These are phyloP conservation scores for Sugiyamaella neomexicana DNA, from an alignment of 1,139 yeast genomes.

Conservation along the genomic window DNA sequence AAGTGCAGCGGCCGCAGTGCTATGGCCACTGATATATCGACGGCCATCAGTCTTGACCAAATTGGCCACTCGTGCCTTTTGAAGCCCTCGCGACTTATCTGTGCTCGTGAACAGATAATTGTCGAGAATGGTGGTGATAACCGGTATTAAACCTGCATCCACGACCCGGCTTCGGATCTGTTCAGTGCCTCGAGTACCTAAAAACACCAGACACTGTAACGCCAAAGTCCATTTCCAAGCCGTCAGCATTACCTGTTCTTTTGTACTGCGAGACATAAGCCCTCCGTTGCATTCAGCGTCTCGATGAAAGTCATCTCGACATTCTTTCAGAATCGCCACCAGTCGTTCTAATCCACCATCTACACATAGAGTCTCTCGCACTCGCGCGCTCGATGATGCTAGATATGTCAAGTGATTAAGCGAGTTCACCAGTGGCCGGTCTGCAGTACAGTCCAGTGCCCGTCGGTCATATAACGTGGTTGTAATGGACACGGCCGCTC, in stretches of 20 bases:
- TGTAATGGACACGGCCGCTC: constrained; percentile 89
- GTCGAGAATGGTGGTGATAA: constrained; percentile 87
- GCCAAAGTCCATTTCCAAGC: constrained; percentile 98
- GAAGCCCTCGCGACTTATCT: constrained; percentile 8
- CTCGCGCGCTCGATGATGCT: constrained; percentile 83
- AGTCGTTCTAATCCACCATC: constrained; percentile 94
- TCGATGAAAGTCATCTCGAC: constrained; percentile 44
- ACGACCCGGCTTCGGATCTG: constrained; percentile 80
- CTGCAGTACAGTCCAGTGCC: constrained; percentile 88
- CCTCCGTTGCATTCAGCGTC: constrained; percentile 12
- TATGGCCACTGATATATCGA: constrained; percentile 8
- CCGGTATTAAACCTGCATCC: constrained; percentile 86
- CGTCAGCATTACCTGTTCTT: constrained; percentile 49
- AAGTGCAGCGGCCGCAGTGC: constrained; percentile 14
- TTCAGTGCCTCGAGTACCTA: constrained; percentile 93
- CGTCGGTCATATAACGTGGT: constrained; percentile 86
- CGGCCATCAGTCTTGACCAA: neutral
- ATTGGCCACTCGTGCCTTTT: neutral
- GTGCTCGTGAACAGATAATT: constrained; percentile 45
- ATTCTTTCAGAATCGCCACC: constrained; percentile 81
- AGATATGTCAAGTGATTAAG: constrained; percentile 84
- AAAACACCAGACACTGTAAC: constrained; percentile 83
- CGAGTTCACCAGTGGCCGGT: constrained; percentile 87
- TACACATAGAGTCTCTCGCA: constrained; percentile 79
- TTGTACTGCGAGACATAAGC: constrained; percentile 10